Percentiles rank a stretch among this genome's conserved stretches.
These are phyloP conservation scores for Parafenestella ontariensis DNA, from an alignment of 2,329 filamentous ascomycete genomes.

Conservation along the genomic window DNA sequence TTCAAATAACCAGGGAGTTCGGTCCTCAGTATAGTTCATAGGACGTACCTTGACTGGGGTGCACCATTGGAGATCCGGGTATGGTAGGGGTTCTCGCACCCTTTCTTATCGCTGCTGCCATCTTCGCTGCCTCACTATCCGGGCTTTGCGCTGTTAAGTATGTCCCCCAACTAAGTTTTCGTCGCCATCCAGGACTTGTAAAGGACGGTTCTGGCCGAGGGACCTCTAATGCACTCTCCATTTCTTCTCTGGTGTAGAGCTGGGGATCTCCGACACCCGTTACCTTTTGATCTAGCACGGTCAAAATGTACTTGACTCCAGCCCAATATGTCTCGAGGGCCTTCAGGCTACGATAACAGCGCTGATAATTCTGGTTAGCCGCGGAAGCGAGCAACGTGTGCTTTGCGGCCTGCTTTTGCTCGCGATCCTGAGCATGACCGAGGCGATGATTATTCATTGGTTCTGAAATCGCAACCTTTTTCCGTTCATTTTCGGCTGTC, in stretches of 20 bases:
- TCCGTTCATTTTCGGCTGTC: slow-evolving; percentile 7
- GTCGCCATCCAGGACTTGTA: slow-evolving; percentile 59
- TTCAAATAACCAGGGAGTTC: too few species aligned
- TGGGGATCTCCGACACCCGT: slow-evolving; percentile 83
- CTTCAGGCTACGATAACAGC: slow-evolving; percentile 83
- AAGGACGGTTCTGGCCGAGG: slow-evolving; percentile 59
- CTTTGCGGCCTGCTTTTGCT: slow-evolving; percentile 61
- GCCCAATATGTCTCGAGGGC: slow-evolving; percentile 86
- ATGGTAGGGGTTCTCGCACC: slow-evolving; percentile 37
- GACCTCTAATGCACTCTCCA: slow-evolving; percentile 71
- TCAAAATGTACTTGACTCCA: slow-evolving; percentile 85
- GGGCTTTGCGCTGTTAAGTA: slow-evolving; percentile 47
- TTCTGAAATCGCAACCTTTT: slow-evolving; percentile 1
- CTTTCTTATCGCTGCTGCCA: slow-evolving; percentile 41
- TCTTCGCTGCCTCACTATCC: slow-evolving; percentile 38
- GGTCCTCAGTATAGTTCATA: too few species aligned
- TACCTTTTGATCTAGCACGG: slow-evolving; percentile 84
- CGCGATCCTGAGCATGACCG: slow-evolving; percentile 26
- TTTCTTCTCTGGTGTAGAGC: slow-evolving; percentile 73
- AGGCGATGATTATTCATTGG: slow-evolving; percentile 19
- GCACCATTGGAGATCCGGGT: slow-evolving; percentile 56
- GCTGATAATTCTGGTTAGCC: slow-evolving; percentile 85
- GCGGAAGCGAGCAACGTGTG: slow-evolving; percentile 81
- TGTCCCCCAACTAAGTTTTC: slow-evolving; percentile 54
- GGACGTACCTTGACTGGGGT: slow-evolving; percentile 58